Evolutionary conservation across 257 asterid species (phyloP).

Genomic region (Solanum corneliomulleri): DNA sequence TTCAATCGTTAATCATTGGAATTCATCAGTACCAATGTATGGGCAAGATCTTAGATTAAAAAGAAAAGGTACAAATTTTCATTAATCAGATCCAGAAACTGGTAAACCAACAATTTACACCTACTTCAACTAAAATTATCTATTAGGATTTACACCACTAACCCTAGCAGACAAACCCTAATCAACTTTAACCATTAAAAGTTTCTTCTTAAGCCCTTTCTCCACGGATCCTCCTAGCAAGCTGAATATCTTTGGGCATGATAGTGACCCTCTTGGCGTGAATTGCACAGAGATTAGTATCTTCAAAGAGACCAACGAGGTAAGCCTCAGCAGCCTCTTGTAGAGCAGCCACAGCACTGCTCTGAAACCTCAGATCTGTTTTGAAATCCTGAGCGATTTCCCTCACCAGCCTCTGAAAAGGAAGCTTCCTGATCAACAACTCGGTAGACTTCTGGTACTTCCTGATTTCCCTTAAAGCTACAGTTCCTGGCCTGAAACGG

Average conservation of each 20-base stretch:
- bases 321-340: constrained; percentile 77
- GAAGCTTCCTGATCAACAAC: constrained; percentile 56
- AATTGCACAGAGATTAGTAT: constrained; percentile 57
- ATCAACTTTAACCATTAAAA: background rate
- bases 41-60: background rate
- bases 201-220: constrained; percentile 34
- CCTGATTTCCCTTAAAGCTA: constrained; percentile 61
- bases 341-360: constrained; percentile 62
- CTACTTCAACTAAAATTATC: background rate
- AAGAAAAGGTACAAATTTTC: background rate
- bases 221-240: constrained; percentile 58
- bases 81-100: background rate
- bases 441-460: constrained; percentile 66
- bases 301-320: constrained; percentile 52
- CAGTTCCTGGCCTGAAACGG: constrained; percentile 70
- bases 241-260: constrained; percentile 65
- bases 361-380: constrained; percentile 72
- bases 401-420: constrained; percentile 61
- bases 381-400: constrained; percentile 74
- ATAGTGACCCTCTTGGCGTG: constrained; percentile 68
- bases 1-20: background rate
- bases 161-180: background rate
- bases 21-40: background rate
- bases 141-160: background rate
- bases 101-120: background rate